phyloP scores from a whole-genome alignment of 441 rosid genomes.

The Pelargonium myrrhifolium region DNA sequence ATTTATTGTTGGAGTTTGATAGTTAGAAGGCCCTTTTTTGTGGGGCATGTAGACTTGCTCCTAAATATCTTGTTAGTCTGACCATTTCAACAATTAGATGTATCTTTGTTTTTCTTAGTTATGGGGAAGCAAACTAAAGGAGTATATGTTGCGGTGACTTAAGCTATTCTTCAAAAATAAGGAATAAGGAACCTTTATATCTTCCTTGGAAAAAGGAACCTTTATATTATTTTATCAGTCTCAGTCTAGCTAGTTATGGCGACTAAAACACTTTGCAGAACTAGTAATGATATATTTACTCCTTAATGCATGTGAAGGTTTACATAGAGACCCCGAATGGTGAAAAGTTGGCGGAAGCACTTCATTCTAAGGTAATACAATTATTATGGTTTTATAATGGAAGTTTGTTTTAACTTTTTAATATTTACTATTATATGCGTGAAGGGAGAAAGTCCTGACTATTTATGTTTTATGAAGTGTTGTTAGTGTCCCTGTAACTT shows the following conservation, averaged over 20 bases:
- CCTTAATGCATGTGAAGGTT: constrained; percentile 40
- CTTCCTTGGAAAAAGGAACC: not conserved
- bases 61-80: not conserved
- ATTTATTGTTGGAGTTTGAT: not conserved
- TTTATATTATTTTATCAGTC: too few relatives aligned
- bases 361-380: constrained; percentile 66
- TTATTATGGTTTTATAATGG: not conserved
- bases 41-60: not conserved
- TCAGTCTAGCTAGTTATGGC: not conserved
- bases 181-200: not conserved
- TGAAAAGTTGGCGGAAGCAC: constrained; percentile 77
- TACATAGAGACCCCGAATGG: constrained; percentile 77
- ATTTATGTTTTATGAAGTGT: too few relatives aligned
- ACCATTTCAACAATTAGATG: not conserved
- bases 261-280: too few relatives aligned
- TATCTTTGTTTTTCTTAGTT: not conserved
- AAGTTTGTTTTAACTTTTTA: not conserved
- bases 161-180: not conserved
- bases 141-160: not conserved
- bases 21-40: not conserved
- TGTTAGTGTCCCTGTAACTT: too few relatives aligned
- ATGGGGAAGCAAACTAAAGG: not conserved
- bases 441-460: not conserved
- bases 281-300: constrained; percentile 6
- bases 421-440: not conserved